Percentiles rank a stretch among this genome's conserved stretches.
Conservation (phyloP, 768 basidiomycete genomes). For the Suillus discolor region DNA sequence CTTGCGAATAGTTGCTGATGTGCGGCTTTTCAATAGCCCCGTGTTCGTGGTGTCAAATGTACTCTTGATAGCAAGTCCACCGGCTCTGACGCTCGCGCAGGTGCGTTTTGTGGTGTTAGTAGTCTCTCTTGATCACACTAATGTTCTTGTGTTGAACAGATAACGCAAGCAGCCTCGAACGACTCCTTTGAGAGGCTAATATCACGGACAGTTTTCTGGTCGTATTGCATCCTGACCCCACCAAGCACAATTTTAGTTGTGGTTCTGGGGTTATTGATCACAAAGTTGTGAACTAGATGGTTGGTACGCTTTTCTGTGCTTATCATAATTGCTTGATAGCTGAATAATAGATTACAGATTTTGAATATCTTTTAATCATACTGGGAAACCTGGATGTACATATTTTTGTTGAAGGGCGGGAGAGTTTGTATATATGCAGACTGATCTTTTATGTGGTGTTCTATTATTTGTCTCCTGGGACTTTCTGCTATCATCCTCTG, state of each 20-base stretch:
- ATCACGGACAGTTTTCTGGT: conserved; percentile 91
- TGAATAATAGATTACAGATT: neutral
- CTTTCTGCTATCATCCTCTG: neutral
- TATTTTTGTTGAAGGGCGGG: neutral
- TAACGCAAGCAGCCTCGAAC: conserved; percentile 79
- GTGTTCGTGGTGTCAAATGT: conserved; percentile 87
- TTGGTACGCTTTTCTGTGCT: neutral
- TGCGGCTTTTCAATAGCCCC: conserved; percentile 49
- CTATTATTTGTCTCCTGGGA: neutral
- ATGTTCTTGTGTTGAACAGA: conserved; percentile 40
- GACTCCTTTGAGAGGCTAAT: conserved; percentile 92
- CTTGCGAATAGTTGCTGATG: conserved; percentile 3
- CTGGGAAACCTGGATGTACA: neutral
- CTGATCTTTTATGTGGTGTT: too few species aligned
- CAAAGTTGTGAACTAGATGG: conserved; percentile 46
- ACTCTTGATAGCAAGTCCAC: conserved; percentile 80
- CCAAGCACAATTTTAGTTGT: conserved; percentile 81
- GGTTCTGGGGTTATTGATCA: conserved; percentile 67
- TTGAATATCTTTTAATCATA: neutral
- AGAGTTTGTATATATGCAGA: neutral
- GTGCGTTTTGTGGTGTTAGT: conserved; percentile 31
- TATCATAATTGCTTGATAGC: neutral
- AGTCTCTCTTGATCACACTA: conserved; percentile 7
- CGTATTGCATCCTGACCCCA: conserved; percentile 87
- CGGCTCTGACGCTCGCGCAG: conserved; percentile 72